A percentile compares a stretch with the other conserved stretches of the same genome.
These are phyloP conservation scores for Prunus campanulata DNA, from an alignment of 306 rosid species.

Conservation along the genomic window DNA sequence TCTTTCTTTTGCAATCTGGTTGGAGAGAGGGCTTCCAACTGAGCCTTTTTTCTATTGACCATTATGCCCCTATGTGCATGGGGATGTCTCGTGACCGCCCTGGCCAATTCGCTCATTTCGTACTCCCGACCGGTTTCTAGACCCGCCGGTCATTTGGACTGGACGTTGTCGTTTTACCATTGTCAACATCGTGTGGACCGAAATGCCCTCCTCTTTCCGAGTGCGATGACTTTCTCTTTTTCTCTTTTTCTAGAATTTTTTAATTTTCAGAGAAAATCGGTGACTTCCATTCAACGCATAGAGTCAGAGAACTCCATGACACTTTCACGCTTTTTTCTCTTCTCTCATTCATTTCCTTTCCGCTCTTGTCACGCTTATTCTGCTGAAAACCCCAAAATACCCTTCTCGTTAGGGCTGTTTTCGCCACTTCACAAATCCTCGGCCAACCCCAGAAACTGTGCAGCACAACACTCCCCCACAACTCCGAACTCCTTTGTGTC, in stretches of 20 bases:
- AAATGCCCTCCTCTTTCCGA: conserved; percentile 21
- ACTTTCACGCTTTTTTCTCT: conserved; percentile 35
- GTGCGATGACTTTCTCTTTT: not conserved
- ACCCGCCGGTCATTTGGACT: conserved; percentile 11
- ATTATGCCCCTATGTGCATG: conserved; percentile 25
- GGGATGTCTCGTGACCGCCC: conserved; percentile 12
- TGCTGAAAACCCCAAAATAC: conserved; percentile 31
- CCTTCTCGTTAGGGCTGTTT: conserved; percentile 25
- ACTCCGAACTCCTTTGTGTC: not conserved
- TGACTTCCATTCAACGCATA: conserved; percentile 50
- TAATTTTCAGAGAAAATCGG: conserved; percentile 19
- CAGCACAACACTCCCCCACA: not conserved
- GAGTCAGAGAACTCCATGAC: conserved; percentile 35
- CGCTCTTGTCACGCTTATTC: conserved; percentile 7
- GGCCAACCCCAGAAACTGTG: not conserved
- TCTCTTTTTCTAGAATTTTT: not conserved
- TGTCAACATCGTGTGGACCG: conserved; percentile 5
- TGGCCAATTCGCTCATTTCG: conserved; percentile 12
- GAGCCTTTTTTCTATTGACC: conserved; percentile 6
- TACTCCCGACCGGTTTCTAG: not conserved
- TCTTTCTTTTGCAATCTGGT: conserved; percentile 1
- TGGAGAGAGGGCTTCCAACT: conserved; percentile 12
- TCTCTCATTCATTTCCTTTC: conserved; percentile 12
- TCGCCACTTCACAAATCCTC: not conserved
- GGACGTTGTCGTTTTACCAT: conserved; percentile 8